Percentiles rank a stretch among this genome's conserved stretches.
phyloP scores from a whole-genome alignment of 148 eudicot genomes.

The Drosera capensis region DNA sequence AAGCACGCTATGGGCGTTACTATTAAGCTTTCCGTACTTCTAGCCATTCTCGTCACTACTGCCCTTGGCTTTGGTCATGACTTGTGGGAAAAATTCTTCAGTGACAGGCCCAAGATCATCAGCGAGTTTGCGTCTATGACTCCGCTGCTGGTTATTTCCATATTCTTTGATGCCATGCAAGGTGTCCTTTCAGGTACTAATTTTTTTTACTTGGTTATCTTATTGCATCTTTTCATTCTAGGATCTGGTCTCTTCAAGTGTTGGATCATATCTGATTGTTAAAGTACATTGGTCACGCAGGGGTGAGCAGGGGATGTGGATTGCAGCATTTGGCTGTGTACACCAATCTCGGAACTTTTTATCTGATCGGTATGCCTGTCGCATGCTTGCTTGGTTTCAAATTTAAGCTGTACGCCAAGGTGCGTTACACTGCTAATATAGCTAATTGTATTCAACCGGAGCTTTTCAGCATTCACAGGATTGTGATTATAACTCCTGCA shows the following conservation, averaged over 20 bases:
- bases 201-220: background rate
- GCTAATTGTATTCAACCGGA: background rate
- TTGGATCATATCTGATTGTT: background rate
- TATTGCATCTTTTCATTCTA: background rate
- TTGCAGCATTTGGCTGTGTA: slow-evolving; percentile 66
- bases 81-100: slow-evolving; percentile 61
- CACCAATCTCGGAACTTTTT: slow-evolving; percentile 50
- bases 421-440: slow-evolving; percentile 2
- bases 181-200: slow-evolving; percentile 77
- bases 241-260: background rate
- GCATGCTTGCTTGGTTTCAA: too few species aligned
- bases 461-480: background rate
- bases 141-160: slow-evolving; percentile 42
- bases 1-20: slow-evolving; percentile 59
- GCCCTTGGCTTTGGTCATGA: slow-evolving; percentile 46
- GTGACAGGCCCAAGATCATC: slow-evolving; percentile 30
- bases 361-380: slow-evolving; percentile 63
- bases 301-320: slow-evolving; percentile 85
- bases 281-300: too few species aligned
- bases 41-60: slow-evolving; percentile 27
- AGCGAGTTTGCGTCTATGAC: slow-evolving; percentile 41
- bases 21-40: slow-evolving; percentile 47
- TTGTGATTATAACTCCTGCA: slow-evolving; percentile 10
- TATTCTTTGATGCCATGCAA: slow-evolving; percentile 51
- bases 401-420: slow-evolving; percentile 43